These are phyloP conservation scores for Microthyrium microscopicum DNA, from an alignment of 2,329 filamentous ascomycete genomes.

Conservation along the genomic window DNA sequence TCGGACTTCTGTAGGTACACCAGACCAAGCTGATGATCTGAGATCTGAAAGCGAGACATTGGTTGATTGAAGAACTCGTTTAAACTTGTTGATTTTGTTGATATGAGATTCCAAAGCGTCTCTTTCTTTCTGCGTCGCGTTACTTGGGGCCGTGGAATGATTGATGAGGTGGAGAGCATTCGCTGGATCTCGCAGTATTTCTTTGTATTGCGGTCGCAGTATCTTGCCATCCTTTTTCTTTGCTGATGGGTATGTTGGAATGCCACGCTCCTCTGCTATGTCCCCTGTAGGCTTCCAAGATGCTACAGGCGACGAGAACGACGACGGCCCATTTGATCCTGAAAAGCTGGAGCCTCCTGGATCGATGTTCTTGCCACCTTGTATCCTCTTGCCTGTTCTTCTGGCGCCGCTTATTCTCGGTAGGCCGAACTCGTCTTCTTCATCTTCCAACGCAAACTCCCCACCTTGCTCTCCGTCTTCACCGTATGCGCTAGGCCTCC, in stretches of 20 bases:
- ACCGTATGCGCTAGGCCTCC: too few species aligned
- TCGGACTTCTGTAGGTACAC: constrained; percentile 83
- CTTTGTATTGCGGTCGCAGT: constrained; percentile 89
- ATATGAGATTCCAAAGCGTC: constrained; percentile 79
- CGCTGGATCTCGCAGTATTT: constrained; percentile 70
- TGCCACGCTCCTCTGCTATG: constrained; percentile 77
- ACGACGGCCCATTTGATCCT: constrained; percentile 1
- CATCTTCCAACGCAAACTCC: constrained; percentile 64
- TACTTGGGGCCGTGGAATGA: constrained; percentile 57
- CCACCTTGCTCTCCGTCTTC: constrained; percentile 52
- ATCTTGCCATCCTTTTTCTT: constrained; percentile 93
- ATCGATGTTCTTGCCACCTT: constrained; percentile 27
- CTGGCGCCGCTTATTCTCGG: constrained; percentile 88
- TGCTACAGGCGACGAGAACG: neutral
- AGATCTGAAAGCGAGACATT: constrained; percentile 76
- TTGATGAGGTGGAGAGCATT: constrained; percentile 91
- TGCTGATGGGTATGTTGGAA: constrained; percentile 68
- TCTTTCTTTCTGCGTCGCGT: constrained; percentile 64
- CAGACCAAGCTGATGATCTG: constrained; percentile 79
- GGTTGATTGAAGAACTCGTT: constrained; percentile 81
- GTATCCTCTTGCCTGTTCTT: constrained; percentile 41
- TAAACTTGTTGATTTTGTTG: constrained; percentile 95
- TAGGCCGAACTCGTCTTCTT: constrained; percentile 89
- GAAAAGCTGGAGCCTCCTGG: constrained; percentile 17
- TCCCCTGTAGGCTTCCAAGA: constrained; percentile 43